Base-by-base conservation (phyloP, 1,284 basidiomycete genomes). In the Leccinum solheimii region DNA sequence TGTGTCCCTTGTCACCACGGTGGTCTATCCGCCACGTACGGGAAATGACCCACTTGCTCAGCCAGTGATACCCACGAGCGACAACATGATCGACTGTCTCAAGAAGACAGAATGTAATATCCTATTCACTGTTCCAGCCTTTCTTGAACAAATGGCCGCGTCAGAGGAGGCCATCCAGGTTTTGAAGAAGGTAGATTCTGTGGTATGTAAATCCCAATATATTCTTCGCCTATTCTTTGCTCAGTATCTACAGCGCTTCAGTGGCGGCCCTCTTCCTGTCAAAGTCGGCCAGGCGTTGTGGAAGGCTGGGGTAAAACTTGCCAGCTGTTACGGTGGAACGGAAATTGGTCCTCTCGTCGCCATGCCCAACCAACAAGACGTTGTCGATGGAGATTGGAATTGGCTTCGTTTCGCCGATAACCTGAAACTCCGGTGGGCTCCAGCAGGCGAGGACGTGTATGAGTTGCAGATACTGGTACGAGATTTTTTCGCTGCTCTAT, bases 391-490 rank as follows among this genome's bases (percentile, higher is more conserved):
- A 10, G 69, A 73, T 23, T 79, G 78, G 78, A 57, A 62, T 38
- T 78, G 74, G 73, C 54, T 73, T 40, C 57, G 58, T 23, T 65
- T 78, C 32, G 7, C 62, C 1, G 60, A 68, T 0, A 50, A 60
- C 2, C 38, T 62, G 7, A 65, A 67, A 1, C 13, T 70, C 1
- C 64, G 75, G 13, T 79, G 75, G 74, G 60, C 23, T 16, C 64
- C 69, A 3, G 68, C 75, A 57, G 75, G 68, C 0, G 68, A 76
- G 30, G 72, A 62, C 5, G 66, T 68, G 1, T 78, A 68, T 48
- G 77, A 78, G 56, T 61, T 73, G 8, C 73, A 76, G 19, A 27
- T 77, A 1, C 58, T 78, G 68, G 77, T 78, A 58, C n/a, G 69
- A 9, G 0, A 16, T 1, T 1, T 23, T 21, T 45, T 3, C 6